Conservation (phyloP, 1,139 yeast genomes). For the Starmera stellimalicola region DNA sequence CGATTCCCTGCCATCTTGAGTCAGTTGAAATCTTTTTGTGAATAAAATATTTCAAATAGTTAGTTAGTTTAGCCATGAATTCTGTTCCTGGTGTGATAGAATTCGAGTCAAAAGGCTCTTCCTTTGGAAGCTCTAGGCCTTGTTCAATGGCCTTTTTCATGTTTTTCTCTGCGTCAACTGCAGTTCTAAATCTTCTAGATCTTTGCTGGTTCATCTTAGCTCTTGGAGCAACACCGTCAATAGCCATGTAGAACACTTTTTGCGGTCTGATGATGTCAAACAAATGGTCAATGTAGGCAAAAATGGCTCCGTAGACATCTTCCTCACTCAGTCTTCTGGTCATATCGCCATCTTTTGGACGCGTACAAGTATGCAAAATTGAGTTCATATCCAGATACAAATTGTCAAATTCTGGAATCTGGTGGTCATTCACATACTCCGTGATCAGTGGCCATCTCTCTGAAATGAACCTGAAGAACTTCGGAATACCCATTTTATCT, state of each 20-base stretch:
- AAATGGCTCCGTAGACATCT: conserved; percentile 87
- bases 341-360: conserved; percentile 57
- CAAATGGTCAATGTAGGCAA: conserved; percentile 88
- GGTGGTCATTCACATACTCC: conserved; percentile 74
- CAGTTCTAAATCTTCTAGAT: conserved; percentile 92
- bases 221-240: conserved; percentile 98
- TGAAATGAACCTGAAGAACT: conserved; percentile 91
- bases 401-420: conserved; percentile 91
- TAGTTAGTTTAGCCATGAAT: conserved; percentile 87
- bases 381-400: conserved; percentile 96
- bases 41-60: conserved; percentile 78
- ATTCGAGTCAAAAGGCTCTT: conserved; percentile 80
- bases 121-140: conserved; percentile 36
- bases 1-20: conserved; percentile 81
- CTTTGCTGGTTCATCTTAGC: conserved; percentile 99
- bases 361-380: conserved; percentile 89
- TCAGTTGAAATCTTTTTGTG: conserved; percentile 87
- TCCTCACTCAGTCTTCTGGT: conserved; percentile 70
- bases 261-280: conserved; percentile 83
- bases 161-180: conserved; percentile 82
- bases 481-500: conserved; percentile 92
- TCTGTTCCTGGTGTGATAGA: conserved; percentile 98
- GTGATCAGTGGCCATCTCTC: conserved; percentile 99
- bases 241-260: conserved; percentile 89
- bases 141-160: conserved; percentile 37